Percentiles rank a stretch among this genome's conserved stretches.
phyloP scores from a whole-genome alignment of 768 basidiomycete genomes.

The Trametes cubensis region DNA sequence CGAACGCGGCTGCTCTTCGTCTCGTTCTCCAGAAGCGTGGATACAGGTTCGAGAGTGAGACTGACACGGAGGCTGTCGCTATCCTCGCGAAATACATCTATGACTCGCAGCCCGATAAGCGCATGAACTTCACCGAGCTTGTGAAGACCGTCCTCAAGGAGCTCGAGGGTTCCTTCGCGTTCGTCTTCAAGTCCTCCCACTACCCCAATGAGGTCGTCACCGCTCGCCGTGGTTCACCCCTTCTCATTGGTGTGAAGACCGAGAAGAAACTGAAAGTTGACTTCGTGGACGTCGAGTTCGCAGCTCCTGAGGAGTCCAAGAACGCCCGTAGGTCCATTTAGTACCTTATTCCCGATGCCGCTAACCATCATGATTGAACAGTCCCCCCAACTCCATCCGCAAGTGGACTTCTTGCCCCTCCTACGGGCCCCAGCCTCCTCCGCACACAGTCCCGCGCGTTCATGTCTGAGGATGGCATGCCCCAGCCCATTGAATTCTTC shows the following conservation, averaged over 20 bases:
- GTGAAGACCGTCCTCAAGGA: constrained; percentile 97
- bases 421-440: constrained; percentile 74
- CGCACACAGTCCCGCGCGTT: constrained; percentile 97
- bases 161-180: constrained; percentile 97
- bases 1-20: constrained; percentile 86
- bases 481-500: constrained; percentile 99
- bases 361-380: constrained; percentile 37
- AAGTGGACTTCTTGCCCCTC: constrained; percentile 69
- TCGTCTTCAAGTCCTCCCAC: constrained; percentile 97
- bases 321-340: constrained; percentile 43
- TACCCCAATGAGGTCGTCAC: constrained; percentile 96
- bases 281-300: constrained; percentile 97
- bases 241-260: constrained; percentile 98
- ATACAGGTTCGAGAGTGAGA: constrained; percentile 91
- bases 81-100: constrained; percentile 96
- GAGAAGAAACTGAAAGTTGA: constrained; percentile 99
- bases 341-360: not conserved
- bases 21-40: constrained; percentile 95
- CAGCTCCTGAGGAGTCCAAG: constrained; percentile 63
- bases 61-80: constrained; percentile 97
- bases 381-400: constrained; percentile 44
- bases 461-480: constrained; percentile 97
- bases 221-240: constrained; percentile 94
- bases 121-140: constrained; percentile 84
- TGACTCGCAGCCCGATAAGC: constrained; percentile 87